A percentile compares a stretch with the other conserved stretches of the same genome.
Evolutionary conservation across 352 stramenopile genomes (phyloP).

Genomic region (Pythium myriotylum): DNA sequence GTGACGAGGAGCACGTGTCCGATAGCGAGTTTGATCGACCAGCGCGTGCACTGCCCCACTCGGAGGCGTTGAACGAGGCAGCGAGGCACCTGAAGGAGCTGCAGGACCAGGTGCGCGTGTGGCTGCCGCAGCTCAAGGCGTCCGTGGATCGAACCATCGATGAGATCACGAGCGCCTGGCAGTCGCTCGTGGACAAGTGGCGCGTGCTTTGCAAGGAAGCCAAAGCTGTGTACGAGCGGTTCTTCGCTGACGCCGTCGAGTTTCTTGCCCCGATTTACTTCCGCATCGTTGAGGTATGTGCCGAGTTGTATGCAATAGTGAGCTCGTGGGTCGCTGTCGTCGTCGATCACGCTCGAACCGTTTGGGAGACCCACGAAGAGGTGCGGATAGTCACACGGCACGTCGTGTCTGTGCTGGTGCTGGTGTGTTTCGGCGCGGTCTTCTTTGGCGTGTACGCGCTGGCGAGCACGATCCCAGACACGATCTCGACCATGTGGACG

Average conservation of each 20-base stretch:
- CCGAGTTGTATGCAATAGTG: conserved; percentile 15
- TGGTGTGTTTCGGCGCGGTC: conserved; percentile 24
- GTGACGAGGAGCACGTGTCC: neutral
- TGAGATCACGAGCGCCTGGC: conserved; percentile 7
- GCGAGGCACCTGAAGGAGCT: conserved; percentile 22
- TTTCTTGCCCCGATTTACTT: conserved; percentile 11
- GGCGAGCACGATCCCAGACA: conserved; percentile 28
- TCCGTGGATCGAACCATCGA: neutral
- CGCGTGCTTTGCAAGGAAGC: conserved; percentile 2
- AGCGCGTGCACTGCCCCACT: neutral
- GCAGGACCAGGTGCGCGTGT: conserved; percentile 14
- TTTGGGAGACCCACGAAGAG: conserved; percentile 42
- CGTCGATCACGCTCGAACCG: neutral
- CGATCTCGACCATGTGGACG: conserved; percentile 28
- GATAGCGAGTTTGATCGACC: too few relatives aligned
- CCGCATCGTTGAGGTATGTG: neutral
- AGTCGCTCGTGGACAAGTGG: conserved; percentile 5
- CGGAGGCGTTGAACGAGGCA: conserved; percentile 1
- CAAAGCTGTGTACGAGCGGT: conserved; percentile 17
- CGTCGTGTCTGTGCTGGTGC: conserved; percentile 21
- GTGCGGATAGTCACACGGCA: conserved; percentile 38
- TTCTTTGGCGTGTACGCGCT: conserved; percentile 40
- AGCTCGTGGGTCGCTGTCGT: conserved; percentile 12
- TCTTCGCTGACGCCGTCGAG: conserved; percentile 18
- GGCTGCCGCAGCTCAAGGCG: conserved; percentile 26